phyloP scores from a whole-genome alignment of 2,329 filamentous ascomycete species.

The Neonectria ditissima region DNA sequence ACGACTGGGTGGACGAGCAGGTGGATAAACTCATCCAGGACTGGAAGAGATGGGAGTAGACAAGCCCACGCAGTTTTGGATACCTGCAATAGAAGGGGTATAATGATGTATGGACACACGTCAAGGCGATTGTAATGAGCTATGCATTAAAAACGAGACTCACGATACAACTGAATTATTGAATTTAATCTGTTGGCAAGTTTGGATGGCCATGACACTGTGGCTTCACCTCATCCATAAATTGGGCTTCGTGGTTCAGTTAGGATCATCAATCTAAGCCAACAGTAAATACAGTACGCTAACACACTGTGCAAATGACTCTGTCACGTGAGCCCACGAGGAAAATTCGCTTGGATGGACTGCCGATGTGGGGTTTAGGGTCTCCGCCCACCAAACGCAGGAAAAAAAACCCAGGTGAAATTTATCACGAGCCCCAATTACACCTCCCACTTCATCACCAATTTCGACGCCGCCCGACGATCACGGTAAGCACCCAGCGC shows the following conservation, averaged over 20 bases:
- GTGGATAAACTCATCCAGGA: slow-evolving; percentile 64
- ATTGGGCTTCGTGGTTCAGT: neutral
- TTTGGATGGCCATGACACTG: neutral
- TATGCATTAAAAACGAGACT: slow-evolving; percentile 34
- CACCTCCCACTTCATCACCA: slow-evolving; percentile 51
- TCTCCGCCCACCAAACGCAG: slow-evolving; percentile 54
- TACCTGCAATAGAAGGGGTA: slow-evolving; percentile 21
- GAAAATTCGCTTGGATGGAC: slow-evolving; percentile 45
- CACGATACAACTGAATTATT: slow-evolving; percentile 15
- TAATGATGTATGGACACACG: slow-evolving; percentile 38
- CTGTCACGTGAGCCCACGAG: slow-evolving; percentile 30
- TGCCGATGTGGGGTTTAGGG: slow-evolving; percentile 52
- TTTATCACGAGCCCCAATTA: slow-evolving; percentile 50
- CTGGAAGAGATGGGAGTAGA: slow-evolving; percentile 68
- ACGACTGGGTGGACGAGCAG: slow-evolving; percentile 57
- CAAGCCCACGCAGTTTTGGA: slow-evolving; percentile 20
- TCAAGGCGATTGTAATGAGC: slow-evolving; percentile 30
- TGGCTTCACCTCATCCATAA: neutral
- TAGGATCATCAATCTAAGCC: neutral
- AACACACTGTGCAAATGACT: neutral
- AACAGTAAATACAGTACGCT: neutral
- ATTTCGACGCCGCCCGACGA: slow-evolving; percentile 57
- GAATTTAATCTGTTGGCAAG: neutral
- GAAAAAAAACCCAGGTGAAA: slow-evolving; percentile 55
- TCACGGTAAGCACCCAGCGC: slow-evolving; percentile 50